Base-by-base conservation (phyloP, 2,329 filamentous ascomycete genomes). In the Colletotrichum theobromicola region DNA sequence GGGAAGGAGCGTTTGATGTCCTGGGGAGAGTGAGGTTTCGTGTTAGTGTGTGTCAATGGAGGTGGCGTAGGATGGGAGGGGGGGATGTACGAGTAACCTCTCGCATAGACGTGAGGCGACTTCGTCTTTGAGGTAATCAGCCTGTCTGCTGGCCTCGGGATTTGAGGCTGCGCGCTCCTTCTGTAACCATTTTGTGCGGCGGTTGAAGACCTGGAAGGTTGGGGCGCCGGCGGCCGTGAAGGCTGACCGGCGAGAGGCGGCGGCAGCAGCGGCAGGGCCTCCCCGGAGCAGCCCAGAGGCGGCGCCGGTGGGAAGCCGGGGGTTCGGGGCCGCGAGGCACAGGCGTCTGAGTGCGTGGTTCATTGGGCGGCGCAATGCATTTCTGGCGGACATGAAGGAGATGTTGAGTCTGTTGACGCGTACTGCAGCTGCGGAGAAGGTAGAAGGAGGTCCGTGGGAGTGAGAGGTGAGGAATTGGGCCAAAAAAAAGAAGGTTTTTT, bases 51-150 rank as follows among this genome's bases (percentile, higher is more conserved):
- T 28, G 50, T 21, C 58, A 28, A 18, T 24, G 4, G 15, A 32
- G 26, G 5, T 67, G 26, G 46, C 10, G 9, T 26, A 2, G 8
- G 4, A 30, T 0, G 0, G 50, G 34, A 26, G 18, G 32, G 57
- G 32, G 57, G 37, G 24, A 13, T 83, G 50, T 86, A 96, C 94
- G 78, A 98, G 88, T 64, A 99, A 88, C 61, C 97, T 90, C 79
- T 98, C 96, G 79, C 94, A 95, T 30, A 99, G 87, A 64, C 97
- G 91, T 60, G 89, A 88, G 65, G 97, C 97, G 6, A 98, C 94
- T 83, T 98, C 96, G 81, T 98, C 95, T 82, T 96, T 95, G 70
- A 99, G 87, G 81, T 98, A 98, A 85, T 98, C 97, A 28, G 95
- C 93, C 79, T 94, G 90, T 18, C 96, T 90, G 81, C 95, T 95